phyloP scores from a whole-genome alignment of 1,284 basidiomycete species.

The Trametes polyzona region DNA sequence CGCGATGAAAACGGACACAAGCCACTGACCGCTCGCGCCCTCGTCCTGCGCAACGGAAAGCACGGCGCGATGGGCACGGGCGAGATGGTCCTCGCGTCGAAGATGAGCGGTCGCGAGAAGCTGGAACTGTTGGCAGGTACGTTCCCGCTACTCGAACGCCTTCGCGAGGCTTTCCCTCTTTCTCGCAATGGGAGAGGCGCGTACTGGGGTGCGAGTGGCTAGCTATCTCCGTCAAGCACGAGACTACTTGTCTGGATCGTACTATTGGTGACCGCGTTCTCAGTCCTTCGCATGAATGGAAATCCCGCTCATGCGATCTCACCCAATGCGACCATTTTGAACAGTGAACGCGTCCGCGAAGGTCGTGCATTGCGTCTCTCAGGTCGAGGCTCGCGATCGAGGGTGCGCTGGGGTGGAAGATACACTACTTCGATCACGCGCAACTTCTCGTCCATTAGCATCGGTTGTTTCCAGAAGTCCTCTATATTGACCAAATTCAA shows the following conservation, averaged over 20 bases:
- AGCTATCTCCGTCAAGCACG: too few species aligned
- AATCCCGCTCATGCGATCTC: too few species aligned
- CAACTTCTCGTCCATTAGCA: not conserved
- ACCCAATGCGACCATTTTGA: too few species aligned
- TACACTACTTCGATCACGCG: too few species aligned
- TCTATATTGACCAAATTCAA: not conserved
- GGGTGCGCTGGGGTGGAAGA: too few species aligned
- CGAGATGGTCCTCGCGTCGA: conserved; percentile 58
- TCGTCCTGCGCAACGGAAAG: conserved; percentile 74
- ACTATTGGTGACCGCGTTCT: too few species aligned
- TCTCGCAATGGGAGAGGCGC: too few species aligned
- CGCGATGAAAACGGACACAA: conserved; percentile 54
- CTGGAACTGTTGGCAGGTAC: conserved; percentile 75
- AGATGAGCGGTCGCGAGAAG: conserved; percentile 75
- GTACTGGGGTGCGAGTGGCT: too few species aligned
- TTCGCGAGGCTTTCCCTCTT: too few species aligned
- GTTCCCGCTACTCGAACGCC: conserved; percentile 14
- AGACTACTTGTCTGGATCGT: too few species aligned
- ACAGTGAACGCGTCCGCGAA: not conserved
- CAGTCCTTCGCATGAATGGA: too few species aligned
- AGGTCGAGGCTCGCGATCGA: too few species aligned
- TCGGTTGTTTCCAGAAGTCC: not conserved
- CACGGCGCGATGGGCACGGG: conserved; percentile 70
- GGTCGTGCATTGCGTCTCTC: not conserved
- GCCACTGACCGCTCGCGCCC: conserved; percentile 69